Percentiles rank a stretch among this genome's conserved stretches.
These are phyloP conservation scores for Termitomyces sp. DNA, from an alignment of 768 basidiomycete genomes.

Conservation along the genomic window DNA sequence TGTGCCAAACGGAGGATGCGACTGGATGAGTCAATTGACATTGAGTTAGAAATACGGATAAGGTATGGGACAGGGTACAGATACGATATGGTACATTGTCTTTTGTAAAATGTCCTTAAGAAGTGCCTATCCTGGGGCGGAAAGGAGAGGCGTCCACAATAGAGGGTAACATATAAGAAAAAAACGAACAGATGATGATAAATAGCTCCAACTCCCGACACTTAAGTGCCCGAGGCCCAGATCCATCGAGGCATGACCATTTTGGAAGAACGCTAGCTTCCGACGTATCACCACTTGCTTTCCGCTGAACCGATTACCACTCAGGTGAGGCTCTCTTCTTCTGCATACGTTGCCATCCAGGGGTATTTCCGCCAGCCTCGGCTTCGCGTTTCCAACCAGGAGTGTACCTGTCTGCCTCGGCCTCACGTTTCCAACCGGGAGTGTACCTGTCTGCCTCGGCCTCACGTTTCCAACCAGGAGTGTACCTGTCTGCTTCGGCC, in stretches of 20 bases:
- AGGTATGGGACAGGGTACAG: neutral
- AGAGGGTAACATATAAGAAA: neutral
- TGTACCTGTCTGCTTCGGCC: neutral
- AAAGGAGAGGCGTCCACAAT: too few species aligned
- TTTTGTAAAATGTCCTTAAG: conserved; percentile 3
- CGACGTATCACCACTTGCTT: neutral
- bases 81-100: conserved; percentile 5
- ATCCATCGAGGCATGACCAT: neutral
- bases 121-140: too few species aligned
- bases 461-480: too few species aligned
- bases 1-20: neutral
- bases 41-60: neutral
- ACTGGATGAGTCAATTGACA: neutral
- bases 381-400: too few species aligned
- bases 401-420: neutral
- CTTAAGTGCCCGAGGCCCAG: conserved; percentile 1
- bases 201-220: neutral
- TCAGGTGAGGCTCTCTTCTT: conserved; percentile 3
- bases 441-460: neutral
- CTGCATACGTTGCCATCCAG: neutral
- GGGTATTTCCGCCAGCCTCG: neutral
- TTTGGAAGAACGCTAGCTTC: neutral
- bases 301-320: conserved; percentile 1
- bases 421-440: conserved; percentile 9
- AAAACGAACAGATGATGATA: neutral